Evolutionary conservation across 2,329 filamentous ascomycete genomes (phyloP), one percentile per base, ranked within the genome.

Genomic region (Alternaria brassicicola): DNA sequence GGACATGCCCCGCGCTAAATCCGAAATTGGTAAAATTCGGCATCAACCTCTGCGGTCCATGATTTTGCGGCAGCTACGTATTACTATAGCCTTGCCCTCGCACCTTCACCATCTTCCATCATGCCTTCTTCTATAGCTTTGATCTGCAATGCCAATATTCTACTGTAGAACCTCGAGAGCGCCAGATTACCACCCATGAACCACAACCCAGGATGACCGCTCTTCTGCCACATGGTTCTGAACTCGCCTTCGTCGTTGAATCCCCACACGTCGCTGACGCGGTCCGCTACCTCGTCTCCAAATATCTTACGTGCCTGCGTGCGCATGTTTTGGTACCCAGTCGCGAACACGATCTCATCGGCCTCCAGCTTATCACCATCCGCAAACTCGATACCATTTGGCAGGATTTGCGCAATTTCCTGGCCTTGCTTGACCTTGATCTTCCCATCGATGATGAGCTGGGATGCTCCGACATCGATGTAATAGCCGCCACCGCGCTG

Each of bases 201-300:
- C 75, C 78, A 83, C 6, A 83, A 65, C 3, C 76, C 71, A 0
- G 73, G 76, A 60, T 78, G 66, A 7, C 71, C 70, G 50, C 62
- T 66, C 51, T 60, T 66, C 61, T 74, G 76, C 61, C 76, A 81
- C 52, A 78, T 78, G 0, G 78, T 81, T 50, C 76, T 72, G 28
- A 83, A 67, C 62, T 84, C 82, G 8, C 81, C 82, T 57, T 84
- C 81, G 3, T 74, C 62, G 65, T 83, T 78, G 10, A 82, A 62
- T 0, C 80, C 77, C 76, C 77, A 83, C 43, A 78, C 81, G 53
- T 83, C 78, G 6, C 78, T 78, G 21, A 81, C 71, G 15, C 72
- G 63, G 28, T 78, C 72, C 3, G 78, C 78, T 3, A 81, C 67
- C 17, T 79, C 72, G 12, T 77, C 58, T 0, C 81, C 81, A 23